Base-by-base conservation (phyloP, 257 asterid species). In the Eucommia ulmoides region DNA sequence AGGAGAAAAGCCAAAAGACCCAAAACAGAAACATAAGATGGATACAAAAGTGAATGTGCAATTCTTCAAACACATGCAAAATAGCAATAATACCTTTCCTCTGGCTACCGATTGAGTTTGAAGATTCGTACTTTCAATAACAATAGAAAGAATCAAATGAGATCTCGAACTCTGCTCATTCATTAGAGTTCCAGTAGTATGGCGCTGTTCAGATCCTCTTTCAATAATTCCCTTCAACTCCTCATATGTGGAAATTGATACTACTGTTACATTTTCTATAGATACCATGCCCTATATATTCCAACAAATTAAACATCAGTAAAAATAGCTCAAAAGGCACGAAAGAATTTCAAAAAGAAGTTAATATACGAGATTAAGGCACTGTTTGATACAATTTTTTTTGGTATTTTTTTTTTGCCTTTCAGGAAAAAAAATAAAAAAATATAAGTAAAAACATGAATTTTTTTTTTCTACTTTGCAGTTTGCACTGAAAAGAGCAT, bases 11-110 rank as follows among this genome's bases (percentile, higher is more conserved):
- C n/a, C n/a, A n/a, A n/a, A n/a, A n/a, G n/a, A 35, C n/a, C 16
- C 16, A 35, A 35, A 35, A 9, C 19, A 9, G 48, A 16, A 8
- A 42, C 3, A 18, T 42, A 14, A 29, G 38, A 42, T 16, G 20
- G 48, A 42, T 18, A 42, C n/a, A 42, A 15, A 0, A 10, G 9
- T 10, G 44, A 35, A 35, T 3, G 6, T 26, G 6, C 38, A 26
- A 12, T 12, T 12, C 8, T 4, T 26, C 38, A 26, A 26, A 26
- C 38, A 26, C 6, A 12, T 12, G 12, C 38, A 26, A 26, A n/a
- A n/a, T n/a, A n/a, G n/a, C n/a, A n/a, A n/a, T 10, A n/a, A 26
- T 80, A 91, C 99, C 96, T 91, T 91, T 69, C 99, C 99, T 65
- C 97, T 73, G 22, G 94, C 89, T 29, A 91, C 75, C 29, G 96